These are phyloP conservation scores for Populus trichocarpa DNA, from an alignment of 441 rosid genomes.

Conservation along the genomic window DNA sequence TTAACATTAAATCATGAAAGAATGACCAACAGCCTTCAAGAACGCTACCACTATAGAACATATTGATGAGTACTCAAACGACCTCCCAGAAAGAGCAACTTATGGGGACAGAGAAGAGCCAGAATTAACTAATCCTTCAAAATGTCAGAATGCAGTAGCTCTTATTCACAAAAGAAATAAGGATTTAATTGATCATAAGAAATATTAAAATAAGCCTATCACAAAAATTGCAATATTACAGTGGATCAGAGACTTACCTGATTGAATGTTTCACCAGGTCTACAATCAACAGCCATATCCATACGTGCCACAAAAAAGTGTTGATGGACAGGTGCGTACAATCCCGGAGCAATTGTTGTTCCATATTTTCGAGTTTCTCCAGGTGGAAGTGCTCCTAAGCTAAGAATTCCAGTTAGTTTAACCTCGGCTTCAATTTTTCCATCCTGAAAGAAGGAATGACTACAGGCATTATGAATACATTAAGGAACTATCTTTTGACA, in stretches of 20 bases:
- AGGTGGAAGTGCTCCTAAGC: constrained; percentile 88
- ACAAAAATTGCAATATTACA: background rate
- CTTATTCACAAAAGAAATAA: too few species aligned
- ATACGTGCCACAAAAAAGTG: constrained; percentile 92
- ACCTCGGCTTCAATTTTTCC: constrained; percentile 95
- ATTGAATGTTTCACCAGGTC: constrained; percentile 79
- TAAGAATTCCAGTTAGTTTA: constrained; percentile 86
- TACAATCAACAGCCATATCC: constrained; percentile 93
- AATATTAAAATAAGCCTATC: background rate
- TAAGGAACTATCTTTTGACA: background rate
- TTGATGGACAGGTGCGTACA: constrained; percentile 93
- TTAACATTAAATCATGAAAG: too few species aligned
- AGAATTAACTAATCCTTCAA: too few species aligned
- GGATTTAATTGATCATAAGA: background rate
- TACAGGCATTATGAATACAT: background rate
- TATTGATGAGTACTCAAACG: too few species aligned
- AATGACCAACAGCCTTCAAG: too few species aligned
- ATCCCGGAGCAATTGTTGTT: constrained; percentile 80
- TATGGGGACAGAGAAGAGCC: too few species aligned
- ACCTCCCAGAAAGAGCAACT: too few species aligned
- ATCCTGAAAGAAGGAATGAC: constrained; percentile 39
- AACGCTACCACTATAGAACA: too few species aligned
- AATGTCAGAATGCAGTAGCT: too few species aligned
- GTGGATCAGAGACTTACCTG: constrained; percentile 44
- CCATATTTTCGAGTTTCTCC: constrained; percentile 89